Evolutionary conservation across 1,284 basidiomycete species (phyloP), one percentile per base, ranked within the genome.

Genomic region (Ganoderma meredithae): DNA sequence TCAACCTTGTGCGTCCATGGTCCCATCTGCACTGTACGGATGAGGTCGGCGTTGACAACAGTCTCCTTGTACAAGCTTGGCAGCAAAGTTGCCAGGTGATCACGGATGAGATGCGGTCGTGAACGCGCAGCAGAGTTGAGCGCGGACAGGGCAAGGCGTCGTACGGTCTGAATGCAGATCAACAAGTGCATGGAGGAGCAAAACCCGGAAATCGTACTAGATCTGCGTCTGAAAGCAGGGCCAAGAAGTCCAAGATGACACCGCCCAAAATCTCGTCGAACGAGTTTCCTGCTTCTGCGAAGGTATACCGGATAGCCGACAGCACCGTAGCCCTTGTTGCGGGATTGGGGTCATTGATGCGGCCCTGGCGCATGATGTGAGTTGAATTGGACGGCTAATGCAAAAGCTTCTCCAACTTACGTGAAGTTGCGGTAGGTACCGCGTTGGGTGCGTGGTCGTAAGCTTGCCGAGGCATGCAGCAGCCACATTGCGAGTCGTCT

Each of bases 1-100:
- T 98, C 96, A 43, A 96, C 94, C 77, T 93, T 95, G 80, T 97
- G 95, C 64, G 94, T 96, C 92, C 96, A 99, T 0, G 98, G 98
- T 17, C 98, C 98, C 98, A 99, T 99, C 77, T 95, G 92, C 9
- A 99, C 96, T 7, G 93, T 95, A 40, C 95, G 90, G 75, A 98
- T 92, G 65, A 98, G 88, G 44, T 93, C 90, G 17, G 89, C 86
- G 74, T 95, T 94, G 75, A 96, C 82, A 41, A 86, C 80, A 0
- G 96, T 97, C 81, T 97, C 95, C 60, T 87, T 85, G 82, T 98
- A 98, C 22, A 99, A 83, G 67, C 86, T 87, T 0, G 96, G 96
- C 58, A 99, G 84, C 1, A 99, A 84, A 0, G 85, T 79, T 1
- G 84, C 78, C 25, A 99, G 85, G 75, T 97, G 94, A 36, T 98